Evolutionary conservation across 345 rosid genomes (phyloP), one percentile per base, ranked within the genome.

Genomic region (Dovyalis caffra): DNA sequence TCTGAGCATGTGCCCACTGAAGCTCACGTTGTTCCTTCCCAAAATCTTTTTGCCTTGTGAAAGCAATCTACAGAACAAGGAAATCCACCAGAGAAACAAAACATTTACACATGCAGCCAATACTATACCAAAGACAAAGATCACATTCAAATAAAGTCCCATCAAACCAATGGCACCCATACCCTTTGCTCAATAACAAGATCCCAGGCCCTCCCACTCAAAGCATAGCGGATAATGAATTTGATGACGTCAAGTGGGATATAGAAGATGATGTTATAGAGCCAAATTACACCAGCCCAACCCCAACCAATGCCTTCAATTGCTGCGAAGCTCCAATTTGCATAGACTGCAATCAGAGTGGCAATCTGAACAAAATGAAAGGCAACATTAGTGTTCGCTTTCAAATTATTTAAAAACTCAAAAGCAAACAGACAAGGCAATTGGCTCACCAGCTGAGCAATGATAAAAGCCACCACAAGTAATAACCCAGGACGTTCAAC

Each of bases 271-370:
- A 95, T 82, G 81, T 95, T 95, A 70, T 91, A 95, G 53, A 95
- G 95, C 99, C 99, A 95, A 75, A 95, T 89, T 60, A 95, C 98
- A 16, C 98, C 99, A 10, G 99, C 99, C 99, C 99, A 95, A 72
- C 98, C 97, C 99, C 99, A 95, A 56, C 98, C 99, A 23, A 95
- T 95, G 37, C 99, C 99, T 85, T 93, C 95, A 32, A 95, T 93
- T 1, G 97, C 99, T 68, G 98, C 94, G 79, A 95, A 95, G 79
- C 90, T 85, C 98, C 97, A 95, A 70, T 74, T 91, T 16, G 99
- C 99, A 68, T 95, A 93, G 25, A 95, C 99, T 15, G 98, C 99
- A 82, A 93, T 93, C 63, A 95, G 84, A 38, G 99, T 95, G 60
- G 99, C 99, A 78, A 93, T 86, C 99, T 95, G 85, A 76, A 66